Evolutionary conservation across 139 green algal genomes (phyloP).

Genomic region (Dunaliella primolecta): DNA sequence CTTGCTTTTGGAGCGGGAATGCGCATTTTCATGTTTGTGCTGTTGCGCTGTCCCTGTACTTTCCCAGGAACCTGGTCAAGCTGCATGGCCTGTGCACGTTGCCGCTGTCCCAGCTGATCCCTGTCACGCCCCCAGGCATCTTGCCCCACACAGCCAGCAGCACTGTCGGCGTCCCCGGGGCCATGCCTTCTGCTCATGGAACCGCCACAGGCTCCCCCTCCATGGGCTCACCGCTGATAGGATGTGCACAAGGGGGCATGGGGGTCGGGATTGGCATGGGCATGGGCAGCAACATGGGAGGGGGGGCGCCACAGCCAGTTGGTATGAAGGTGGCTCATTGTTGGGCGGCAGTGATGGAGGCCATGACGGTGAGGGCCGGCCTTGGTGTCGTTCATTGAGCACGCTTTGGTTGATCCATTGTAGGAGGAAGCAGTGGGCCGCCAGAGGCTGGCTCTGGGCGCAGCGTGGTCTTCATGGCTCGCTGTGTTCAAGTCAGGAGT

Average conservation of each 20-base stretch:
- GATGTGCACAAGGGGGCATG: too few relatives aligned
- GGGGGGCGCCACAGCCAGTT: background rate
- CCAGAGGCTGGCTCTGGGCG: too few relatives aligned
- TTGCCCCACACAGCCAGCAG: background rate
- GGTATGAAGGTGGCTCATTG: background rate
- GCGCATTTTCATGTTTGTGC: too few relatives aligned
- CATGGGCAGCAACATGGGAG: background rate
- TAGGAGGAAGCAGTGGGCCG: too few relatives aligned
- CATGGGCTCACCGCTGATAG: too few relatives aligned
- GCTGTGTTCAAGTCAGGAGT: too few relatives aligned
- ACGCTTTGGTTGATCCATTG: background rate
- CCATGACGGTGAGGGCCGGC: background rate
- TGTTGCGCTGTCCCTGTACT: too few relatives aligned
- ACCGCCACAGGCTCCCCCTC: too few relatives aligned
- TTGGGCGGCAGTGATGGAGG: conserved; percentile 8
- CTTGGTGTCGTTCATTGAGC: background rate
- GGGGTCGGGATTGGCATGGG: background rate
- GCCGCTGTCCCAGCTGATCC: background rate
- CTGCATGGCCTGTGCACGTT: conserved; percentile 4
- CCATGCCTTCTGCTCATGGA: too few relatives aligned
- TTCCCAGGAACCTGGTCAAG: background rate
- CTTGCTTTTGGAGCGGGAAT: too few relatives aligned
- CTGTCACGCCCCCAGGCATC: background rate
- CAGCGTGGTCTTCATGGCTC: too few relatives aligned
- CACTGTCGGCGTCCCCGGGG: background rate